A percentile compares a stretch with the other conserved stretches of the same genome.
These are phyloP conservation scores for Lotmaria passim DNA, from an alignment of 208 protist species.

Conservation along the genomic window DNA sequence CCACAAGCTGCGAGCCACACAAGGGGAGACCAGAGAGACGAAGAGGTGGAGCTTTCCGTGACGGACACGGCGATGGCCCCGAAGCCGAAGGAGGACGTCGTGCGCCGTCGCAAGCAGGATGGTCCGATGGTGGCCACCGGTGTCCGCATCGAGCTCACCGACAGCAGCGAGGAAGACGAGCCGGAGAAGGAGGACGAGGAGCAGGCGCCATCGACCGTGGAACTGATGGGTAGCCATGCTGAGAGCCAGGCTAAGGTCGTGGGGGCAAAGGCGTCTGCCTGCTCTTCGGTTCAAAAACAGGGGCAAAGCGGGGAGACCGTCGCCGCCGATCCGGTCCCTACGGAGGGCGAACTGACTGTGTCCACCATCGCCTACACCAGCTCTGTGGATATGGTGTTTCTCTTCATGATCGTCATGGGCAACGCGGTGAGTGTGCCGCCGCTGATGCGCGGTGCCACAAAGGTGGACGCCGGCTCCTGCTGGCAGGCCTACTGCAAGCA, in stretches of 20 bases:
- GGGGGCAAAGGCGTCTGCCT: background rate
- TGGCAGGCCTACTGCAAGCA: conserved; percentile 85
- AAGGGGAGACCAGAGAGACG: background rate
- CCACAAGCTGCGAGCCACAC: background rate
- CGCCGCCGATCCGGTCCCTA: conserved; percentile 13
- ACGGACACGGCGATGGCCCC: conserved; percentile 19
- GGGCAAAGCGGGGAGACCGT: too few relatives aligned
- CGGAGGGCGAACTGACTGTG: conserved; percentile 27
- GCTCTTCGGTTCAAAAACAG: too few relatives aligned
- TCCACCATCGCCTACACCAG: conserved; percentile 63
- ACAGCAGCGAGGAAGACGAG: conserved; percentile 73
- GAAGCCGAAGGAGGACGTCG: conserved; percentile 36
- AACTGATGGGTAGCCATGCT: background rate
- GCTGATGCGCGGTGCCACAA: conserved; percentile 77
- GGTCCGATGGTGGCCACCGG: conserved; percentile 81
- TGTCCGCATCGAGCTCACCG: conserved; percentile 52
- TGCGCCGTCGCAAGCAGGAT: conserved; percentile 74
- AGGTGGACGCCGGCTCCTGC: conserved; percentile 85
- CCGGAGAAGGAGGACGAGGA: background rate
- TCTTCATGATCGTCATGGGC: conserved; percentile 89
- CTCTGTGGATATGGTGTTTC: conserved; percentile 87
- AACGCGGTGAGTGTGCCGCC: conserved; percentile 80
- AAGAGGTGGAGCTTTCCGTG: conserved; percentile 26
- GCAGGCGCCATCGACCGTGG: background rate
- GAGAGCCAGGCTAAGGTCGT: background rate